phyloP scores from a whole-genome alignment of 1,139 yeast genomes.

The Suhomyces bribrorum region DNA sequence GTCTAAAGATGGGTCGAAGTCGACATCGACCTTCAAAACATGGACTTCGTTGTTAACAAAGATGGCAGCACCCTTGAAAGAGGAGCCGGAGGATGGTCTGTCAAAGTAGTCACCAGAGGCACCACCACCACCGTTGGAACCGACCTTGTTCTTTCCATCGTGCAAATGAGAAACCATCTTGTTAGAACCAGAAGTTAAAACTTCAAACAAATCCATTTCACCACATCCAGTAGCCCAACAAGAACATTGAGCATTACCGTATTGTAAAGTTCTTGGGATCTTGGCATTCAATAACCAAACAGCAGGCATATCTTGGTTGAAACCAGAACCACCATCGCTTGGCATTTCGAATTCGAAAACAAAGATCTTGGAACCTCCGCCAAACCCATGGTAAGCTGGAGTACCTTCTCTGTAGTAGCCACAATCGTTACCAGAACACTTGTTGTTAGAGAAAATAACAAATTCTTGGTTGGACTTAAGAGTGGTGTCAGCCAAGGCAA shows the following conservation, averaged over 20 bases:
- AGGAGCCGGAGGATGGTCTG: constrained; percentile 75
- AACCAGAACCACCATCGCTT: constrained; percentile 34
- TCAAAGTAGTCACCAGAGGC: constrained; percentile 84
- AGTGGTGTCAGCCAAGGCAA: constrained; percentile 52
- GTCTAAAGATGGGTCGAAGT: constrained; percentile 56
- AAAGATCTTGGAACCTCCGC: constrained; percentile 66
- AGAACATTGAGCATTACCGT: constrained; percentile 62
- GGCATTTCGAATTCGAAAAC: constrained; percentile 74
- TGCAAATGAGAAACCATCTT: constrained; percentile 83
- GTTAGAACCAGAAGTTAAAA: constrained; percentile 66
- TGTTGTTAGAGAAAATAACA: constrained; percentile 56
- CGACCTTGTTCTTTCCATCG: constrained; percentile 75
- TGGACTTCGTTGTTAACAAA: constrained; percentile 57
- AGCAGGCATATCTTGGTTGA: constrained; percentile 69
- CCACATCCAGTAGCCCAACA: constrained; percentile 83
- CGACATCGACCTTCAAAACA: constrained; percentile 59
- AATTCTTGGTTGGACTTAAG: constrained; percentile 61
- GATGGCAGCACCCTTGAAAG: constrained; percentile 89
- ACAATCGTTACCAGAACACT: constrained; percentile 57
- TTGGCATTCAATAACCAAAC: constrained; percentile 77
- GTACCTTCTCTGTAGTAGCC: constrained; percentile 73
- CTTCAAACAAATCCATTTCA: constrained; percentile 79
- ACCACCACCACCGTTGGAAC: constrained; percentile 63
- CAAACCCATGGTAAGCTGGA: constrained; percentile 74
- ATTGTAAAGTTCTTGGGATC: constrained; percentile 79